phyloP scores from a whole-genome alignment of 768 basidiomycete species.

The Lactarius hatsudake region DNA sequence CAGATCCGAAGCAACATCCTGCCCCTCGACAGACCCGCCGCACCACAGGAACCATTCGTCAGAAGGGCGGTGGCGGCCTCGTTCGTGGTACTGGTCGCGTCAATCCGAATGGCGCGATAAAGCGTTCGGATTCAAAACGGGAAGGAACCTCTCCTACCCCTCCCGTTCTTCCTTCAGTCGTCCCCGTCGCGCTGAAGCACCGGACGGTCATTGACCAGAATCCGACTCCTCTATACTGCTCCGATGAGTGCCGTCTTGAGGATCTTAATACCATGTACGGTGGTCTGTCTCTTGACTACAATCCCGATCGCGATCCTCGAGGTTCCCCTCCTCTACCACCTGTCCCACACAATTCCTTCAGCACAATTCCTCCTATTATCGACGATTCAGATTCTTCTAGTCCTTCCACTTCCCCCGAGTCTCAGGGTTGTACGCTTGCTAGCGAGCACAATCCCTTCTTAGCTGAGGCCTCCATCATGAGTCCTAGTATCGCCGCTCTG shows the following conservation, averaged over 20 bases:
- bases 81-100: constrained; percentile 65
- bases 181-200: constrained; percentile 43
- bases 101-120: constrained; percentile 56
- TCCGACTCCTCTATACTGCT: constrained; percentile 83
- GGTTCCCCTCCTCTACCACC: constrained; percentile 41
- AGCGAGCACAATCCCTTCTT: constrained; percentile 22
- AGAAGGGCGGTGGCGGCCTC: constrained; percentile 47
- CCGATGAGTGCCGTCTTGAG: constrained; percentile 64
- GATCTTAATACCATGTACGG: constrained; percentile 46
- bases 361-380: constrained; percentile 32
- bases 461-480: constrained; percentile 27
- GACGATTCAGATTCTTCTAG: constrained; percentile 32
- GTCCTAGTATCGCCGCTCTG: constrained; percentile 37
- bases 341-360: constrained; percentile 40
- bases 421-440: constrained; percentile 22
- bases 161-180: constrained; percentile 29
- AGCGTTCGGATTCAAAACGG: constrained; percentile 36
- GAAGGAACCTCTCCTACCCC: constrained; percentile 28
- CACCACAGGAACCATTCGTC: constrained; percentile 37
- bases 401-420: constrained; percentile 29
- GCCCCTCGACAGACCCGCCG: constrained; percentile 35
- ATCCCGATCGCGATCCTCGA: constrained; percentile 43
- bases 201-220: constrained; percentile 75
- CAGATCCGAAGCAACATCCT: constrained; percentile 29
- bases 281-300: constrained; percentile 45